Conservation (phyloP, 306 rosid genomes). For the Trifolium repens region DNA sequence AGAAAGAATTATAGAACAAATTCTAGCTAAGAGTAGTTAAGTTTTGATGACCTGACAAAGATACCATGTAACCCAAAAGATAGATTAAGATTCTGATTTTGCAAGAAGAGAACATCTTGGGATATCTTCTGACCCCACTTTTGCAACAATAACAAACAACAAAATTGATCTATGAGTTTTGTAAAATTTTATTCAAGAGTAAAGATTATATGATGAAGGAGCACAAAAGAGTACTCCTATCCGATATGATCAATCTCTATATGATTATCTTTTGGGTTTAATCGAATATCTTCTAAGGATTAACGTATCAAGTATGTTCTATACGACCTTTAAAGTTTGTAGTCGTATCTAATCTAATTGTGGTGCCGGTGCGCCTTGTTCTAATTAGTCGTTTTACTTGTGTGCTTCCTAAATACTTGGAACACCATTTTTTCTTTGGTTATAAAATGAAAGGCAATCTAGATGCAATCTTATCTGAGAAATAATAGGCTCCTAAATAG, state of each 20-base stretch:
- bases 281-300: not conserved
- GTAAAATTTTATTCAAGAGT: not conserved
- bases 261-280: not conserved
- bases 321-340: not conserved
- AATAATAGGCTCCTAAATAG: not conserved
- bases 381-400: not conserved
- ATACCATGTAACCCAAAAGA: constrained; percentile 54
- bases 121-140: constrained; percentile 60
- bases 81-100: constrained; percentile 81
- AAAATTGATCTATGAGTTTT: constrained; percentile 42
- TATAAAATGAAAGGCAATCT: not conserved
- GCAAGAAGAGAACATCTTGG: constrained; percentile 46
- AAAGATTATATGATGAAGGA: not conserved
- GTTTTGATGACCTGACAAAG: constrained; percentile 62
- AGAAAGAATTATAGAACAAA: constrained; percentile 26
- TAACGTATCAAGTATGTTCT: not conserved
- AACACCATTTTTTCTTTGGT: constrained; percentile 14
- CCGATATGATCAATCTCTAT: not conserved
- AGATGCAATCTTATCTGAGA: not conserved
- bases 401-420: not conserved
- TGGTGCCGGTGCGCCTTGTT: not conserved
- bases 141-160: constrained; percentile 46
- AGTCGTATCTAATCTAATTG: not conserved
- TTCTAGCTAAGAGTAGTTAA: constrained; percentile 49
- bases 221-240: constrained; percentile 2